phyloP scores from a whole-genome alignment of 306 rosid species.

The Quercus ilex region DNA sequence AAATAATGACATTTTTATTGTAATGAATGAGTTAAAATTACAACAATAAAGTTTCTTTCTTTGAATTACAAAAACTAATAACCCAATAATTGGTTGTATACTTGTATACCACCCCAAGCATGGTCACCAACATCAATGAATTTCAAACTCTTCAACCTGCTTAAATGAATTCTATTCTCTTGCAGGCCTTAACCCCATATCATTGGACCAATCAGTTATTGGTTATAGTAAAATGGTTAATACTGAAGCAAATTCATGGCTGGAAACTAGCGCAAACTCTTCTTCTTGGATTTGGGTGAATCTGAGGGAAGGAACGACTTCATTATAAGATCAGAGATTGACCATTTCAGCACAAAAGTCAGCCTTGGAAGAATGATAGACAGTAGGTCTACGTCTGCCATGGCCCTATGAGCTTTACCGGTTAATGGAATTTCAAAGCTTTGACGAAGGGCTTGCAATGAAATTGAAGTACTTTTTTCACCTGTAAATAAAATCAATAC shows the following conservation, averaged over 20 bases:
- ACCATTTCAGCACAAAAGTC: slow-evolving; percentile 54
- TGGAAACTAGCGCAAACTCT: slow-evolving; percentile 45
- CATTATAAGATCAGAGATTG: slow-evolving; percentile 46
- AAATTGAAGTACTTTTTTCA: slow-evolving; percentile 24
- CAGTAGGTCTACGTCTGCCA: slow-evolving; percentile 67
- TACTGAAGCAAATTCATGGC: slow-evolving; percentile 6
- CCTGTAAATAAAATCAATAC: slow-evolving; percentile 41
- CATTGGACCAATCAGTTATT: slow-evolving; percentile 13
- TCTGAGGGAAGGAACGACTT: slow-evolving; percentile 58
- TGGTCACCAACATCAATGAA: not conserved
- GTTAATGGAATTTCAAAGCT: slow-evolving; percentile 39
- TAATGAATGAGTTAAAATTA: slow-evolving; percentile 18
- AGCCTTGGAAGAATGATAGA: slow-evolving; percentile 57
- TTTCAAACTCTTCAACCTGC: not conserved
- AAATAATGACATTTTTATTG: slow-evolving; percentile 7
- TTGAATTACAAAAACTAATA: not conserved
- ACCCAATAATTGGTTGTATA: not conserved
- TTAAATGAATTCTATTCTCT: slow-evolving; percentile 1
- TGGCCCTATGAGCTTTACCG: slow-evolving; percentile 85
- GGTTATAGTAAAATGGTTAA: slow-evolving; percentile 12
- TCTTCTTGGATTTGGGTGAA: slow-evolving; percentile 51
- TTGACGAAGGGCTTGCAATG: slow-evolving; percentile 55
- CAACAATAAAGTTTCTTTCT: slow-evolving; percentile 22
- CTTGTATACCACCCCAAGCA: not conserved
- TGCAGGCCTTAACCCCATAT: not conserved